phyloP scores from a whole-genome alignment of 2,329 filamentous ascomycete genomes.

The Alternaria burnsii region DNA sequence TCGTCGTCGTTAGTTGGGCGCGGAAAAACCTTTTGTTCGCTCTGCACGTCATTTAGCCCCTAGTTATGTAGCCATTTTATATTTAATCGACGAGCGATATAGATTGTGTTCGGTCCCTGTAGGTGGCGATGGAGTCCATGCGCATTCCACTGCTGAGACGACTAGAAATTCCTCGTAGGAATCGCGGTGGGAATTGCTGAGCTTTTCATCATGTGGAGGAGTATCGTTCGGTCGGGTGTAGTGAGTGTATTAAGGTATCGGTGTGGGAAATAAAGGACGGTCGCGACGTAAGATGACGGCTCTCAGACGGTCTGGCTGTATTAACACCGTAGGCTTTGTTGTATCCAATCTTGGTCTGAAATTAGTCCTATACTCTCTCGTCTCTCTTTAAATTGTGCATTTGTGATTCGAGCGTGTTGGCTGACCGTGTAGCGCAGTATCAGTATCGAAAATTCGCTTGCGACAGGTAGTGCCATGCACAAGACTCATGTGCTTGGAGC shows the following conservation, averaged over 20 bases:
- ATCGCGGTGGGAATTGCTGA: neutral
- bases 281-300: neutral
- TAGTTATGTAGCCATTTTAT: neutral
- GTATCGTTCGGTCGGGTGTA: neutral
- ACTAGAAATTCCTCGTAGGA: neutral
- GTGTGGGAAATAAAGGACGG: neutral
- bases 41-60: neutral
- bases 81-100: neutral
- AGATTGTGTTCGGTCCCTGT: fast-evolving
- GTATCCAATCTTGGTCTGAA: neutral
- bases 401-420: neutral
- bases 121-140: neutral
- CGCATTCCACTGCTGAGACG: neutral
- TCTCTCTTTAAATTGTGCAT: neutral
- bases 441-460: neutral
- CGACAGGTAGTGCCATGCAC: neutral
- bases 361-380: no score
- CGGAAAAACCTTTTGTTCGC: neutral
- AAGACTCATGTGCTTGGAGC: neutral
- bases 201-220: neutral
- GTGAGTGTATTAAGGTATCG: neutral
- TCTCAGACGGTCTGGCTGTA: neutral
- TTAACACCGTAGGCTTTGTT: neutral
- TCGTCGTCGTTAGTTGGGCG: neutral
- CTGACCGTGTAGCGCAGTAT: neutral